These are phyloP conservation scores for Tylopilus vinaceipallidus DNA, from an alignment of 768 basidiomycete genomes.

Conservation along the genomic window DNA sequence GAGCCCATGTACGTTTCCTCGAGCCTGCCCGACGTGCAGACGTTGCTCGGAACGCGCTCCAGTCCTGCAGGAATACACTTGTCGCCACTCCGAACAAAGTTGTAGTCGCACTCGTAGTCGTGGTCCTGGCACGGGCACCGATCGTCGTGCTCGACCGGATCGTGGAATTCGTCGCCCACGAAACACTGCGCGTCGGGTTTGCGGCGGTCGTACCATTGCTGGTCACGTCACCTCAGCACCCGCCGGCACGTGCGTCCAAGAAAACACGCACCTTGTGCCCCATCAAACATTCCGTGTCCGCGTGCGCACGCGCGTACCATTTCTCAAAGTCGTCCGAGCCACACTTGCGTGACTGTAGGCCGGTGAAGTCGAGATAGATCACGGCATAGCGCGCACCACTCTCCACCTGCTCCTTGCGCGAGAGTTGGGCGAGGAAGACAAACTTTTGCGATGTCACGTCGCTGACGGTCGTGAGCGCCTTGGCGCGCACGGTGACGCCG, in stretches of 20 bases:
- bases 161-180: conserved; percentile 85
- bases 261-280: conserved; percentile 85
- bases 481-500: conserved; percentile 67
- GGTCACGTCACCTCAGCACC: background rate
- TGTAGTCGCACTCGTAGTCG: conserved; percentile 97
- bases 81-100: conserved; percentile 71
- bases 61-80: conserved; percentile 84
- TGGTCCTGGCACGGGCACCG: conserved; percentile 78
- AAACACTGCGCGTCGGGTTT: conserved; percentile 85
- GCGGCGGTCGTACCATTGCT: conserved; percentile 94
- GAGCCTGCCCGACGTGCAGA: conserved; percentile 51
- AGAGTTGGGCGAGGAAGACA: conserved; percentile 77
- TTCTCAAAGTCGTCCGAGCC: conserved; percentile 68
- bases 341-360: conserved; percentile 69
- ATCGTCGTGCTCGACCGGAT: conserved; percentile 83
- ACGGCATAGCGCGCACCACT: conserved; percentile 61
- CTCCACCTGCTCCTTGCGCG: conserved; percentile 54
- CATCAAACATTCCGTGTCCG: conserved; percentile 80
- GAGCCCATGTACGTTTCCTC: conserved; percentile 78
- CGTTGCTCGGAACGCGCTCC: conserved; percentile 78
- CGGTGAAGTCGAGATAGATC: conserved; percentile 81
- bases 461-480: conserved; percentile 82
- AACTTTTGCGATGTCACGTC: conserved; percentile 98
- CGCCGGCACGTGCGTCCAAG: too few relatives aligned
- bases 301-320: conserved; percentile 79